phyloP scores from a whole-genome alignment of 805 yeast genomes.

The Candida silvicultrix region DNA sequence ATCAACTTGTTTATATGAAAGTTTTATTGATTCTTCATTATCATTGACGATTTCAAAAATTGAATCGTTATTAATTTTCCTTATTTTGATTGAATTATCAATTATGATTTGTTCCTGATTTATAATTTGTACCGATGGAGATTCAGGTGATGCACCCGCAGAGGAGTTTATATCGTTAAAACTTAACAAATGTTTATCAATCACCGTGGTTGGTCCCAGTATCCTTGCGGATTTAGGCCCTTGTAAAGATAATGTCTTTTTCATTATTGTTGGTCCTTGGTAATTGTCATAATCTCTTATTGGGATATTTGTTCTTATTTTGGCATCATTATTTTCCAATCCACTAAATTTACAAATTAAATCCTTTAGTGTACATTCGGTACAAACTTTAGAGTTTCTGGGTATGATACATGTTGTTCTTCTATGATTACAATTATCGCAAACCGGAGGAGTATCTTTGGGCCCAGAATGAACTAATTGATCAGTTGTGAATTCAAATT shows the following conservation, averaged over 20 bases:
- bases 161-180: conserved; percentile 5
- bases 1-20: conserved; percentile 22
- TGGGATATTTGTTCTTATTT: conserved; percentile 18
- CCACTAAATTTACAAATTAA: conserved; percentile 20
- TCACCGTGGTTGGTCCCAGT: conserved; percentile 19
- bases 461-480: background rate
- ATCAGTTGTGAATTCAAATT: conserved; percentile 11
- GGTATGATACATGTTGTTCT: conserved; percentile 20
- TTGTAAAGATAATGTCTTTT: conserved; percentile 21
- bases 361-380: conserved; percentile 19
- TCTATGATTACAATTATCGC: conserved; percentile 19
- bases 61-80: conserved; percentile 19
- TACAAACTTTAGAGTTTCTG: conserved; percentile 10
- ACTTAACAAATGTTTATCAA: conserved; percentile 19
- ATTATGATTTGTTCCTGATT: conserved; percentile 12
- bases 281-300: conserved; percentile 23
- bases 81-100: conserved; percentile 10
- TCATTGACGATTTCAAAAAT: conserved; percentile 21
- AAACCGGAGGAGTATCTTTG: conserved; percentile 2
- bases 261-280: conserved; percentile 23
- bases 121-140: conserved; percentile 1
- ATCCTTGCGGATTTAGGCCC: conserved; percentile 22
- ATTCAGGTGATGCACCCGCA: background rate
- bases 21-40: conserved; percentile 18
- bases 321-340: conserved; percentile 4